A percentile compares a stretch with the other conserved stretches of the same genome.
Evolutionary conservation across 164 flowering plant genomes (phyloP).

Genomic region (Euptelea pleiosperma): DNA sequence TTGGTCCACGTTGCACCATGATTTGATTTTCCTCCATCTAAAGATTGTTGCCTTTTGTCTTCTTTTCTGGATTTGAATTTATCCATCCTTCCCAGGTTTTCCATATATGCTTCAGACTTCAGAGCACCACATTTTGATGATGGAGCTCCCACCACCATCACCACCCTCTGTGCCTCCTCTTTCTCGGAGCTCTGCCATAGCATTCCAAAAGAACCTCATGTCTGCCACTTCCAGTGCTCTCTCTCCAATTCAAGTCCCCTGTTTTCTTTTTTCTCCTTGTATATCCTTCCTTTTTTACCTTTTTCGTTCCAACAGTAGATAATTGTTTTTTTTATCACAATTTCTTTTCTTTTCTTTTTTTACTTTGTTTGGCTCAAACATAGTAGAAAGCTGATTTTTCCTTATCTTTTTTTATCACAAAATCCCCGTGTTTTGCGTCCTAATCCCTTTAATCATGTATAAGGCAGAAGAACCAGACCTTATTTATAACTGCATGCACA

Average conservation of each 20-base stretch:
- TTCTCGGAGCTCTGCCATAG: conserved; percentile 24
- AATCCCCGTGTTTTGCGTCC: not conserved
- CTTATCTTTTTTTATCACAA: conserved; percentile 7
- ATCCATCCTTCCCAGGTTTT: conserved; percentile 11
- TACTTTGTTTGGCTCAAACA: conserved; percentile 17
- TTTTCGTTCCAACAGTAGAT: not conserved
- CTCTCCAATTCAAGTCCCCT: conserved; percentile 1
- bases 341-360: conserved; percentile 2
- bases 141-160: conserved; percentile 36
- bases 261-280: not conserved
- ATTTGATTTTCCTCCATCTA: too few species aligned
- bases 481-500: conserved; percentile 30
- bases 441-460: not conserved
- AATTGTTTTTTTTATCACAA: too few species aligned
- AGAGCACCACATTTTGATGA: conserved; percentile 23
- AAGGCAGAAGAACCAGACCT: not conserved
- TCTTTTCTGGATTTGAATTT: too few species aligned
- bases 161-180: conserved; percentile 3
- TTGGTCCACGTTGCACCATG: conserved; percentile 46
- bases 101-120: conserved; percentile 17
- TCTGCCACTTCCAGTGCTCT: conserved; percentile 52
- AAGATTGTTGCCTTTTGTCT: too few species aligned
- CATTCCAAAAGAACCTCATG: conserved; percentile 34
- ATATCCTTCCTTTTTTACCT: not conserved
- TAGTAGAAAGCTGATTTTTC: conserved; percentile 17